Conservation (phyloP, 2,329 filamentous ascomycete genomes). For the Paracamarosporium sp. region DNA sequence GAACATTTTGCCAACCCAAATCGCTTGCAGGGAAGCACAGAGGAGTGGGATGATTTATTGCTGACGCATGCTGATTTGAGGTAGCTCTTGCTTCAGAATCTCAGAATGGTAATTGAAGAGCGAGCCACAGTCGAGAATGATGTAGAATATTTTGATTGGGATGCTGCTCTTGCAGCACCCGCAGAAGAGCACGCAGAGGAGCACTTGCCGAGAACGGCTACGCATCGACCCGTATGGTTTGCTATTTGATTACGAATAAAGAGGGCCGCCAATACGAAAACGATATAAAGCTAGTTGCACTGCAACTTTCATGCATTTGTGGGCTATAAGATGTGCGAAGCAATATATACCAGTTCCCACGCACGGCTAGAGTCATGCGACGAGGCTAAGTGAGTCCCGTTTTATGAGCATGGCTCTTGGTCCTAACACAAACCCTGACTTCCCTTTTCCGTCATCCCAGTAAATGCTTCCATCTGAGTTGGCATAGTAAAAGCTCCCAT, state of each 20-base stretch:
- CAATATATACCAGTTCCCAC: neutral
- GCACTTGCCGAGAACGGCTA: neutral
- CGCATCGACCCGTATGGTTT: neutral
- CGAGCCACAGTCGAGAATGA: neutral
- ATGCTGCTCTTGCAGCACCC: neutral
- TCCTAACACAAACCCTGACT: too few species aligned
- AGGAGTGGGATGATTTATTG: conserved; percentile 18
- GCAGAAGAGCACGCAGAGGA: neutral
- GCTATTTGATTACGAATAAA: neutral
- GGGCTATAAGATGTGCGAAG: neutral
- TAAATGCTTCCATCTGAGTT: too few species aligned
- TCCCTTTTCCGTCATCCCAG: too few species aligned
- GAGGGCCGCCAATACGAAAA: neutral
- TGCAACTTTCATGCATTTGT: neutral
- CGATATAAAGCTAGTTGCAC: neutral
- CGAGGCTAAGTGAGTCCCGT: too few species aligned
- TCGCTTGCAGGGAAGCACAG: conserved; percentile 7
- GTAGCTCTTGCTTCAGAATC: conserved; percentile 6
- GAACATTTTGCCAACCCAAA: neutral
- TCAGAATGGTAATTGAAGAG: neutral
- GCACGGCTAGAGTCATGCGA: too few species aligned
- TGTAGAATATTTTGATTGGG: neutral
- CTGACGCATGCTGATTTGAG: conserved; percentile 9
- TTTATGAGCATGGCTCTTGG: too few species aligned
- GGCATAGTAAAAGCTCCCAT: too few species aligned